A percentile compares a stretch with the other conserved stretches of the same genome.
These are phyloP conservation scores for Spathaspora boniae DNA, from an alignment of 805 yeast genomes.

Conservation along the genomic window DNA sequence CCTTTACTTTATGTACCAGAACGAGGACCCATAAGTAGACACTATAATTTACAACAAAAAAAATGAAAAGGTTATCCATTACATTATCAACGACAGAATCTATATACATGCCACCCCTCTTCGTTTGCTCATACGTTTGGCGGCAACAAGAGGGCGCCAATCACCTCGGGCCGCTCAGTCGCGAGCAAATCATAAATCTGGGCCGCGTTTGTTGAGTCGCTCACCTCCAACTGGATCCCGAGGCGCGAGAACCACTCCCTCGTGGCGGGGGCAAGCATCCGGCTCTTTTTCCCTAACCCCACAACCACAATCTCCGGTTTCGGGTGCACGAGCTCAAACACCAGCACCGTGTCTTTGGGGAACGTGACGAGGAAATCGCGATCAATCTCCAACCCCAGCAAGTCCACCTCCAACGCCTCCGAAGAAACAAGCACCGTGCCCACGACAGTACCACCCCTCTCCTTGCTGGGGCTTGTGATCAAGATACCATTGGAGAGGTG, in stretches of 20 bases:
- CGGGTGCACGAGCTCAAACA: conserved; percentile 60
- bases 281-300: conserved; percentile 64
- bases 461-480: conserved; percentile 36
- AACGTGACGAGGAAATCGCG: conserved; percentile 51
- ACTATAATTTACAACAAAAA: too few relatives aligned
- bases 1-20: neutral
- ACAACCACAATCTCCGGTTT: conserved; percentile 72
- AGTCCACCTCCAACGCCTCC: conserved; percentile 60
- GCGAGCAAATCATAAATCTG: conserved; percentile 70
- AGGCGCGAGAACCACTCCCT: conserved; percentile 45
- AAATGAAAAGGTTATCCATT: too few relatives aligned
- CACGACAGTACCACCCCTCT: conserved; percentile 31
- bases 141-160: conserved; percentile 72
- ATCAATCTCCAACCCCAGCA: conserved; percentile 36
- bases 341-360: conserved; percentile 36
- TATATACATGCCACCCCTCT: too few relatives aligned
- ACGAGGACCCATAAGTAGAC: too few relatives aligned
- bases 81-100: neutral
- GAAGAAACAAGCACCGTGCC: conserved; percentile 51
- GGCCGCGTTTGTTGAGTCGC: conserved; percentile 63
- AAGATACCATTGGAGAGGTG: conserved; percentile 53
- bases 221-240: conserved; percentile 70
- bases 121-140: conserved; percentile 45
- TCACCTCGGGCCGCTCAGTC: conserved; percentile 70
- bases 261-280: conserved; percentile 60